A percentile compares a stretch with the other conserved stretches of the same genome.
Conservation (phyloP, 1,139 yeast species). For the Candida tropicalis region DNA sequence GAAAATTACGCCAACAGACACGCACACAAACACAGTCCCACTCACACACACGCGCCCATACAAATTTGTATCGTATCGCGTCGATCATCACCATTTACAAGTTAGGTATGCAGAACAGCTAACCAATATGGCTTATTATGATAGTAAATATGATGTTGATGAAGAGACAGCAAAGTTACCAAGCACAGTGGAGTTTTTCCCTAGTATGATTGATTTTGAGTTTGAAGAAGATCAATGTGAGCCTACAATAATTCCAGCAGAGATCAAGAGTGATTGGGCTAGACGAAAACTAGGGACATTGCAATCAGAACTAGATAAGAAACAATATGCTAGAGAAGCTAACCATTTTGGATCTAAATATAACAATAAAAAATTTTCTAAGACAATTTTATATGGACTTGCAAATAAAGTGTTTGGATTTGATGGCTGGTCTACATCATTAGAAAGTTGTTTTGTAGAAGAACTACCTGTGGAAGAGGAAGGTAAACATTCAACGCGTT, state of each 20-base stretch:
- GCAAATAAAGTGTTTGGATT: constrained; percentile 71
- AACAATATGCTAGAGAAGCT: constrained; percentile 23
- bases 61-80: too few relatives aligned
- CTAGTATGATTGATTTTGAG: constrained; percentile 25
- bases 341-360: constrained; percentile 10
- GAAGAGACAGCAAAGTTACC: constrained; percentile 12
- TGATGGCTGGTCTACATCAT: constrained; percentile 64
- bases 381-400: constrained; percentile 41
- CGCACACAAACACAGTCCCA: not conserved
- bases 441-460: constrained; percentile 26
- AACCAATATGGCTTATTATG: constrained; percentile 9
- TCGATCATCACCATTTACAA: too few relatives aligned
- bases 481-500: constrained; percentile 24
- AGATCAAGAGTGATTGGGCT: constrained; percentile 29
- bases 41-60: not conserved
- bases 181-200: constrained; percentile 28
- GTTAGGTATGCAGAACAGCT: too few relatives aligned
- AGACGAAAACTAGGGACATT: constrained; percentile 36
- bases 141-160: constrained; percentile 14
- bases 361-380: constrained; percentile 17
- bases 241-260: too few relatives aligned
- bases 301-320: constrained; percentile 34
- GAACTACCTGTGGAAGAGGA: constrained; percentile 12
- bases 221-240: too few relatives aligned
- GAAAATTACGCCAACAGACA: constrained; percentile 3